These are phyloP conservation scores for Vitis rotundifolia DNA, from an alignment of 164 flowering plant genomes.

Conservation along the genomic window DNA sequence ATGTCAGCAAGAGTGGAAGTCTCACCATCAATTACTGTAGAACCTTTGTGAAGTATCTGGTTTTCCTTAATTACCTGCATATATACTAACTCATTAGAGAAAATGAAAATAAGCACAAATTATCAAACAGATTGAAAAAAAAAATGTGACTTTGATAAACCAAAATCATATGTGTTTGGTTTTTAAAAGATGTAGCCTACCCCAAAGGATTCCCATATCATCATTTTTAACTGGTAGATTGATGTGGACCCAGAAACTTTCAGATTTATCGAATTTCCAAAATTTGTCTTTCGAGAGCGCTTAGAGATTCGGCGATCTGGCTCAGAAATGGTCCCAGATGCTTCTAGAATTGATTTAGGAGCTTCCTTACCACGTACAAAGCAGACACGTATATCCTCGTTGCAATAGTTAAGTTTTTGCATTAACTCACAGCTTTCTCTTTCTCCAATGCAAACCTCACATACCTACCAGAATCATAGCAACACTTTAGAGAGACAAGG, in stretches of 20 bases:
- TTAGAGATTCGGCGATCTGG: conserved; percentile 85
- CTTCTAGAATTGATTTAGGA: conserved; percentile 82
- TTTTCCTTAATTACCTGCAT: conserved; percentile 93
- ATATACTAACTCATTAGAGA: background rate
- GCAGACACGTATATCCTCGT: conserved; percentile 70
- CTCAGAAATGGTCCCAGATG: conserved; percentile 58
- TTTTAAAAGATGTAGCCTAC: conserved; percentile 41
- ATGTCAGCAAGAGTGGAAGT: conserved; percentile 80
- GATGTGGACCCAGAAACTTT: conserved; percentile 90
- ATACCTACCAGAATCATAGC: conserved; percentile 47
- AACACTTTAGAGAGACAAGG: background rate
- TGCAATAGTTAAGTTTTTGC: conserved; percentile 71
- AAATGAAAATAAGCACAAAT: background rate
- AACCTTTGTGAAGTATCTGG: conserved; percentile 86
- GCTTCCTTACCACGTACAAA: conserved; percentile 88
- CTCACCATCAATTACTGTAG: conserved; percentile 63
- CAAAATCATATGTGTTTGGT: background rate
- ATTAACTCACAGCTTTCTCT: conserved; percentile 80
- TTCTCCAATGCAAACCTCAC: conserved; percentile 94
- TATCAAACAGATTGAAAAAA: background rate
- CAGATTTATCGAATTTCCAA: conserved; percentile 62
- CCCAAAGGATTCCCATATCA: conserved; percentile 99
- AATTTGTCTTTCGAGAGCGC: conserved; percentile 70
- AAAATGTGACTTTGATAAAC: background rate
- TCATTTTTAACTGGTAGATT: conserved; percentile 91